phyloP scores from a whole-genome alignment of 352 stramenopile species.

The Peronospora farinosa region DNA sequence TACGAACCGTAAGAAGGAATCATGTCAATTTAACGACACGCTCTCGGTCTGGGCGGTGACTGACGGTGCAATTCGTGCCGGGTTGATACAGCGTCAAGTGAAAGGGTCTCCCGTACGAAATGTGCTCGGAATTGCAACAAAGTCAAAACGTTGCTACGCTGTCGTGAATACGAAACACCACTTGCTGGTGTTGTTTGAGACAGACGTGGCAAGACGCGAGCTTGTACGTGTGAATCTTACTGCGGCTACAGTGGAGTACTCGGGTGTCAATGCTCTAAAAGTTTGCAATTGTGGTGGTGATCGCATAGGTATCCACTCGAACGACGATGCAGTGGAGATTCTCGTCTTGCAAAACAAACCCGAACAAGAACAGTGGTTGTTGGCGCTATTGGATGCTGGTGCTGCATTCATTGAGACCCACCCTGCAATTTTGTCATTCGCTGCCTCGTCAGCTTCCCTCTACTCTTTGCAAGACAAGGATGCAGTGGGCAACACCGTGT shows the following conservation, averaged over 20 bases:
- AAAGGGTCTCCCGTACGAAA: slow-evolving; percentile 10
- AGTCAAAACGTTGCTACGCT: slow-evolving; percentile 22
- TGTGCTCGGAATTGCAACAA: slow-evolving; percentile 7
- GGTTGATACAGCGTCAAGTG: slow-evolving; percentile 20
- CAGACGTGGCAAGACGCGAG: slow-evolving; percentile 26
- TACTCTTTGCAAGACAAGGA: slow-evolving; percentile 67
- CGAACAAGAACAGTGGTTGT: slow-evolving; percentile 43
- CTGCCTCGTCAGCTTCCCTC: slow-evolving; percentile 42
- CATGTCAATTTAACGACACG: not conserved
- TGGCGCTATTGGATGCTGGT: slow-evolving; percentile 41
- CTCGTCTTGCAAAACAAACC: slow-evolving; percentile 28
- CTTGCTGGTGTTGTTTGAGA: slow-evolving; percentile 28
- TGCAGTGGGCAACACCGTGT: slow-evolving; percentile 52
- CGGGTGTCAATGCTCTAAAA: slow-evolving; percentile 16
- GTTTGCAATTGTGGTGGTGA: slow-evolving; percentile 13
- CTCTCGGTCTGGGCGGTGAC: slow-evolving; percentile 36
- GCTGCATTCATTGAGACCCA: slow-evolving; percentile 41
- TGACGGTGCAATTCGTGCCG: slow-evolving; percentile 31
- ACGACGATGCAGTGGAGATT: slow-evolving; percentile 26
- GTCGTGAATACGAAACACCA: slow-evolving; percentile 33
- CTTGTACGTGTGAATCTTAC: slow-evolving; percentile 20
- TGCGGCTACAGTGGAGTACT: slow-evolving; percentile 32
- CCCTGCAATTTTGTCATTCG: slow-evolving; percentile 23
- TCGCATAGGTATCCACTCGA: slow-evolving; percentile 1
- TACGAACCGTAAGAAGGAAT: slow-evolving; percentile 5